Evolutionary conservation across 2,329 filamentous ascomycete genomes (phyloP), one percentile per base, ranked within the genome.

Genomic region (Coniella lustricola): DNA sequence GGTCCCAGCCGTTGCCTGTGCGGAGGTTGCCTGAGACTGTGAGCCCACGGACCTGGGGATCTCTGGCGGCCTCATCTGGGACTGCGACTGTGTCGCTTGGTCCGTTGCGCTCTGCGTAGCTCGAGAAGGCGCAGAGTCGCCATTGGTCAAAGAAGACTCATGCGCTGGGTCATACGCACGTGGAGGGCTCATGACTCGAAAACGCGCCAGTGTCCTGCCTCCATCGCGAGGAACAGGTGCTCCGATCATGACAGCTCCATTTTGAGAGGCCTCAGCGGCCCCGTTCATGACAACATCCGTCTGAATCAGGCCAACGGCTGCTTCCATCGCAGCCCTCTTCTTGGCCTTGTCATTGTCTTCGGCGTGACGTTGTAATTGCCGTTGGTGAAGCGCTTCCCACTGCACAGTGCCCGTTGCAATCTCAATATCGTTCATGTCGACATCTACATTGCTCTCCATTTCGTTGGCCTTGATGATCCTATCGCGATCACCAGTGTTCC

Each of bases 391-490:
- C 10, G 48, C 48, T 21, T 49, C 51, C 20, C 46, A 49, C 4
- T 47, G 43, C 20, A 44, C 44, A 35, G 85, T 72, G 10, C 71
- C 73, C 13, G 85, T 80, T 54, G 86, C 76, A 36, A 74, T 73
- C 60, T 89, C 84, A 49, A 96, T 82, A 40, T 79, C 81, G 63
- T 82, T 81, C 54, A 97, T 85, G 66, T 97, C 91, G 31, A 97
- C 91, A 62, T 96, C 90, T 2, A 96, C 91, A 60, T 97, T 97
- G 18, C 89, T 82, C 32, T 90, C 72, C 58, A 98, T 81, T 67
- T 98, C 93, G 51, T 94, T 95, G 1, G 89, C 90, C 64, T 90
- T 93, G 46, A 96, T 70, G 2, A 84, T 81, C 35, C 89, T 77
- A 54, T 95, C 86, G 57, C 84, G 82, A 59, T 97, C 91, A n/a